These are phyloP conservation scores for Melampsora americana DNA, from an alignment of 1,284 basidiomycete genomes.

Conservation along the genomic window DNA sequence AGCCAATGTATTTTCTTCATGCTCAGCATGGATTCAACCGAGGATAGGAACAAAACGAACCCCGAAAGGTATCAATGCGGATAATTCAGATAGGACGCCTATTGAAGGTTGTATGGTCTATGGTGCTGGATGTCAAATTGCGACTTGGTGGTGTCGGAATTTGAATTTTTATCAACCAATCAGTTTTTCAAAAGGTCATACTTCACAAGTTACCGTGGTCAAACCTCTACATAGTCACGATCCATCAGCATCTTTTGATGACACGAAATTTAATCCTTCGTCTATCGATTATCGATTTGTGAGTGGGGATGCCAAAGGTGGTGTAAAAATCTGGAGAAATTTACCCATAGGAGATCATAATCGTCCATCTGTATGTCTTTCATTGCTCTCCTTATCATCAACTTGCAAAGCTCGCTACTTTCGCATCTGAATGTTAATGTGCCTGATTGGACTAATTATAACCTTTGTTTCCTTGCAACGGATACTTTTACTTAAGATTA, in stretches of 20 bases:
- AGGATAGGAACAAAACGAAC: neutral
- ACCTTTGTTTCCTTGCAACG: neutral
- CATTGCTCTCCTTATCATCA: neutral
- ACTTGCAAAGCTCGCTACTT: neutral
- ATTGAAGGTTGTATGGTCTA: conserved; percentile 10
- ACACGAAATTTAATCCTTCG: neutral
- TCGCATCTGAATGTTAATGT: neutral
- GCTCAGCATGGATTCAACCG: conserved; percentile 15
- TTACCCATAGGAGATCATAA: neutral
- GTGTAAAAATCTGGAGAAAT: conserved; percentile 15
- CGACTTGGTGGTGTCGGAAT: conserved; percentile 22
- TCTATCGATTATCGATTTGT: conserved; percentile 8
- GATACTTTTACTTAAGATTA: neutral
- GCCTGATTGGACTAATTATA: neutral
- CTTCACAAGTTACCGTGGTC: conserved; percentile 15
- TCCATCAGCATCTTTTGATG: neutral
- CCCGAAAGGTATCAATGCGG: neutral
- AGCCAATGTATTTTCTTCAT: conserved; percentile 35
- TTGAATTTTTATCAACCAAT: neutral
- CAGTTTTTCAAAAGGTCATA: conserved; percentile 29
- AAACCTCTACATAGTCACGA: conserved; percentile 13
- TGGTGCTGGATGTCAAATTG: conserved; percentile 32
- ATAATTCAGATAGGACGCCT: neutral
- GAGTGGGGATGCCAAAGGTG: conserved; percentile 29
- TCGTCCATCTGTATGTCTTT: neutral